Evolutionary conservation across 768 basidiomycete species (phyloP).

Genomic region (Trametes meyenii): DNA sequence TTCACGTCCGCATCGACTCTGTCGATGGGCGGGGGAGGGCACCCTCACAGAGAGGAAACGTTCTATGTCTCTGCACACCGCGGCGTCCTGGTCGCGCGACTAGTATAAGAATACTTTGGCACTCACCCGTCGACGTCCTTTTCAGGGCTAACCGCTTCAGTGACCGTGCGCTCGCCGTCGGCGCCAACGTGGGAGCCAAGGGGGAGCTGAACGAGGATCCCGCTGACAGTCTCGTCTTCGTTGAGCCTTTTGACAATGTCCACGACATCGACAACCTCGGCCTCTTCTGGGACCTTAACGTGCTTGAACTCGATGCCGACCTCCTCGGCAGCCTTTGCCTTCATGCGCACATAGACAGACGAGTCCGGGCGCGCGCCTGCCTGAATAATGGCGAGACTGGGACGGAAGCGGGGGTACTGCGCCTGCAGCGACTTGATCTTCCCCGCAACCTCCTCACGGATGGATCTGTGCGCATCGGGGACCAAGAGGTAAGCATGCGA

Average conservation of each 20-base stretch:
- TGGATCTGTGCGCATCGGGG: constrained; percentile 55
- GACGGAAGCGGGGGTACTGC: constrained; percentile 84
- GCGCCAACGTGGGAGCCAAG: constrained; percentile 80
- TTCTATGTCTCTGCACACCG: neutral
- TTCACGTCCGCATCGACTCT: no score
- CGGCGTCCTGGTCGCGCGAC: neutral
- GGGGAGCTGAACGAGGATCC: constrained; percentile 95
- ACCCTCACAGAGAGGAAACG: neutral
- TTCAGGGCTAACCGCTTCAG: constrained; percentile 90
- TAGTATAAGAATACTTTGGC: neutral
- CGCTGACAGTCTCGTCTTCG: constrained; percentile 76
- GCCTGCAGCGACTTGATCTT: constrained; percentile 66
- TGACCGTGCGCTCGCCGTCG: constrained; percentile 86
- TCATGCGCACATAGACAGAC: constrained; percentile 94
- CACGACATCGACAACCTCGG: constrained; percentile 76
- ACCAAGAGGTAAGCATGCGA: neutral
- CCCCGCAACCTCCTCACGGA: constrained; percentile 75
- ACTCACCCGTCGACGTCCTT: constrained; percentile 97
- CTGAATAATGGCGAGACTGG: constrained; percentile 90
- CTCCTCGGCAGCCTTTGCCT: constrained; percentile 92
- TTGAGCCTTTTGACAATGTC: constrained; percentile 81
- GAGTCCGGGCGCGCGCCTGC: constrained; percentile 93
- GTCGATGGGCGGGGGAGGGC: no score
- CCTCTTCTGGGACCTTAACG: constrained; percentile 67
- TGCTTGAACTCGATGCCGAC: constrained; percentile 89